Evolutionary conservation across 2,329 filamentous ascomycete genomes (phyloP).

Genomic region (Didymella pomorum): DNA sequence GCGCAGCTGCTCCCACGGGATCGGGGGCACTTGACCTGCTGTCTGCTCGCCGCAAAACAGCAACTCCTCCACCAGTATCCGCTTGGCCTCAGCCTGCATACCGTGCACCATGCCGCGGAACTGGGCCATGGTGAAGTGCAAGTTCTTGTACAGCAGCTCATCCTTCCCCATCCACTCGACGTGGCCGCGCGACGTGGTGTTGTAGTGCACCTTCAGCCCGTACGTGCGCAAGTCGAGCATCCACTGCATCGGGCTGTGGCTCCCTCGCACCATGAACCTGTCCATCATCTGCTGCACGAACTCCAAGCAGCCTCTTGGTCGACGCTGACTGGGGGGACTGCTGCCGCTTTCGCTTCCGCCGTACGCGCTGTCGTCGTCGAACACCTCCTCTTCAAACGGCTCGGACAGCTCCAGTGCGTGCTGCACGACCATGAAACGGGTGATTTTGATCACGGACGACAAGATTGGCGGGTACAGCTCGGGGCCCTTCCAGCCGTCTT

Average conservation of each 20-base stretch:
- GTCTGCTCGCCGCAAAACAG: slow-evolving; percentile 4
- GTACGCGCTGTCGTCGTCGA: slow-evolving; percentile 16
- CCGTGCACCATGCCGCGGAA: slow-evolving; percentile 20
- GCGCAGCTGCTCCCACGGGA: slow-evolving; percentile 7
- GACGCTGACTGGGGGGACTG: neutral
- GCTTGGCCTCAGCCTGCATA: neutral
- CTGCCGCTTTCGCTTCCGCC: slow-evolving; percentile 18
- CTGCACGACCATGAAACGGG: slow-evolving; percentile 31
- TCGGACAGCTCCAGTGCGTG: slow-evolving; percentile 7
- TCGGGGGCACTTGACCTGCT: neutral
- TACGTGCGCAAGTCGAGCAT: slow-evolving; percentile 27
- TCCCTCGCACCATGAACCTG: slow-evolving; percentile 26
- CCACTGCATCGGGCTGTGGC: slow-evolving; percentile 24
- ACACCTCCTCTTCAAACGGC: neutral
- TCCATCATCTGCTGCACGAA: slow-evolving; percentile 22
- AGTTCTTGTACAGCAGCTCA: slow-evolving; percentile 22
- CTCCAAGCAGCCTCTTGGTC: slow-evolving; percentile 24
- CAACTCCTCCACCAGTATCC: slow-evolving; percentile 4
- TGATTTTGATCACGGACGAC: slow-evolving; percentile 23
- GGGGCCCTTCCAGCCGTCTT: slow-evolving; percentile 14
- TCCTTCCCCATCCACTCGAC: slow-evolving; percentile 12
- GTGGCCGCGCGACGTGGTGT: slow-evolving; percentile 20
- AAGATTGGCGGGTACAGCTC: slow-evolving; percentile 27
- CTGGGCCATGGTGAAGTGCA: slow-evolving; percentile 21
- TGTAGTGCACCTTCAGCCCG: slow-evolving; percentile 25